phyloP scores from a whole-genome alignment of 371 early-diverging fungal genomes.

The Syncephalastrum racemosum region DNA sequence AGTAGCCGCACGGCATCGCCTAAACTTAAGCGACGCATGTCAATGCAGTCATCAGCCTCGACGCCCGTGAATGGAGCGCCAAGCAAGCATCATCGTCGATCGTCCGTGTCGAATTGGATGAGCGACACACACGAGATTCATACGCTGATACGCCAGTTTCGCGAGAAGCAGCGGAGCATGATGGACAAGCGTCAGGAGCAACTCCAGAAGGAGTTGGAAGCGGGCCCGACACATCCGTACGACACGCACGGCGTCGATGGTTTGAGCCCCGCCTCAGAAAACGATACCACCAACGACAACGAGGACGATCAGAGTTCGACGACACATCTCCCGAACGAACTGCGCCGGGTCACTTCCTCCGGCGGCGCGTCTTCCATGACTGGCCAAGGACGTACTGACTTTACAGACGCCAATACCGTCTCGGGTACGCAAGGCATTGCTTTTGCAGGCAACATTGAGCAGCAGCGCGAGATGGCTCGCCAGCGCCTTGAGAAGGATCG shows the following conservation, averaged over 20 bases:
- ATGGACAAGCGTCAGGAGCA: slow-evolving; percentile 8
- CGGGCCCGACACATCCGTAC: slow-evolving; percentile 12
- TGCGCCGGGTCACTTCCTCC: slow-evolving; percentile 7
- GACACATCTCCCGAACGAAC: slow-evolving; percentile 16
- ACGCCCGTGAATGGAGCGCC: slow-evolving; percentile 12
- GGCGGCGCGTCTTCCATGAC: neutral
- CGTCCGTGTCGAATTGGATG: slow-evolving; percentile 5
- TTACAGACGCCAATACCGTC: neutral
- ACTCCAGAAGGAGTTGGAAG: slow-evolving; percentile 2
- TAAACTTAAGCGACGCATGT: slow-evolving; percentile 13
- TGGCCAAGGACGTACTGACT: neutral
- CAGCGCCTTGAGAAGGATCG: slow-evolving; percentile 33
- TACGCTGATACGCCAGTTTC: slow-evolving; percentile 11
- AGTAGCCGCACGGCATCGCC: neutral
- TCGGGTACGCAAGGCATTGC: slow-evolving; percentile 33
- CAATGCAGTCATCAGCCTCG: slow-evolving; percentile 24
- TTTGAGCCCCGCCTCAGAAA: no score
- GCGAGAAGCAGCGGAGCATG: slow-evolving; percentile 8
- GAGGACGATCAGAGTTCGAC: slow-evolving; percentile 23
- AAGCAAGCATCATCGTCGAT: slow-evolving; percentile 10
- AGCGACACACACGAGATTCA: slow-evolving; percentile 8
- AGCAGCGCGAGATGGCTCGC: slow-evolving; percentile 41
- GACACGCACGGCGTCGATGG: neutral
- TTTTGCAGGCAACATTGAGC: slow-evolving; percentile 43
- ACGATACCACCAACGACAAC: no score